Evolutionary conservation across 257 asterid species (phyloP).

Genomic region (Solanum infundibuliforme): DNA sequence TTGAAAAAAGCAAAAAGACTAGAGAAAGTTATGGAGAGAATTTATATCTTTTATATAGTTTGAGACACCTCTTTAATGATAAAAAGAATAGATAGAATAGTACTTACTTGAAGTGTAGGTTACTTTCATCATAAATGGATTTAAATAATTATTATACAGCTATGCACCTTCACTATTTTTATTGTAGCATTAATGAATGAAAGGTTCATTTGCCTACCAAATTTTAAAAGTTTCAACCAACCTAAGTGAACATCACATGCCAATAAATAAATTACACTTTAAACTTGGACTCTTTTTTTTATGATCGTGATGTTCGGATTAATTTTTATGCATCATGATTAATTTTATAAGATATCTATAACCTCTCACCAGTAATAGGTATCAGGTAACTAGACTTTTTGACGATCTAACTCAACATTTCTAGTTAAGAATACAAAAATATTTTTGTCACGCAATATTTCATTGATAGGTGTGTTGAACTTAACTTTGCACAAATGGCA

Average conservation of each 20-base stretch:
- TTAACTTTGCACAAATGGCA: not conserved
- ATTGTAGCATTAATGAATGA: not conserved
- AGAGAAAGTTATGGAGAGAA: too few species aligned
- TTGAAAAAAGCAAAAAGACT: too few species aligned
- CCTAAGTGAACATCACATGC: not conserved
- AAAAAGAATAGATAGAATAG: not conserved
- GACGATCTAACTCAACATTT: not conserved
- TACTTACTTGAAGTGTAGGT: not conserved
- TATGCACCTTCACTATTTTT: not conserved
- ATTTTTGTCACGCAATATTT: fast-evolving
- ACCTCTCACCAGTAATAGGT: fast-evolving
- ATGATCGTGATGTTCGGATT: fast-evolving
- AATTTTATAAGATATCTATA: too few species aligned
- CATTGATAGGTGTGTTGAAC: not conserved
- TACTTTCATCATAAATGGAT: not conserved
- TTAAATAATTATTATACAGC: not conserved
- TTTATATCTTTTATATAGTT: too few species aligned
- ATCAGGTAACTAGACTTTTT: not conserved
- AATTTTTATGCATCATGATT: too few species aligned
- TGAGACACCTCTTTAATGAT: not conserved
- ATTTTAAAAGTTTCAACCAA: not conserved
- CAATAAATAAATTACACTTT: not conserved
- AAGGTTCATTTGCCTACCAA: not conserved
- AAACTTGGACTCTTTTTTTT: not conserved
- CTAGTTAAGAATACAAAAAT: not conserved